Percentiles rank a stretch among this genome's conserved stretches.
Evolutionary conservation across 2,329 filamentous ascomycete genomes (phyloP).

Genomic region (Calonectria multiphialidica): DNA sequence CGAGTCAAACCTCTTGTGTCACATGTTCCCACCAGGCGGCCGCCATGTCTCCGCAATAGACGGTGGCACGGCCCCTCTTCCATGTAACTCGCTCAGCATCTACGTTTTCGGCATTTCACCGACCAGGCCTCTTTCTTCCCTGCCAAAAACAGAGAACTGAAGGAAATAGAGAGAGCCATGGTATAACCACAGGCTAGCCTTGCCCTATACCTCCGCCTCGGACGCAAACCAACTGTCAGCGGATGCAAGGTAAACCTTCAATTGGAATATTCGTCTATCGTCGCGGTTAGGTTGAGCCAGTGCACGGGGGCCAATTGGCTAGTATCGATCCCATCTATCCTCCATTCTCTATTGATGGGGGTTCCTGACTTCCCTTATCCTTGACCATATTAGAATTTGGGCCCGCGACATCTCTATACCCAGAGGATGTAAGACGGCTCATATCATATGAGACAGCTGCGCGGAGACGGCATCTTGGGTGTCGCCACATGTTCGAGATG

Average conservation of each 20-base stretch:
- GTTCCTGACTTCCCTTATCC: neutral
- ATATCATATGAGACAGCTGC: too few relatives aligned
- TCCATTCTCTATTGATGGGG: neutral
- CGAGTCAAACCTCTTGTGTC: neutral
- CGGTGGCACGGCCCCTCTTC: neutral
- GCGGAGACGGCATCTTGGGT: neutral
- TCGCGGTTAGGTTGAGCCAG: neutral
- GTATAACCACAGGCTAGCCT: neutral
- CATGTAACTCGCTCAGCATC: neutral
- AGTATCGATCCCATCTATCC: too few relatives aligned
- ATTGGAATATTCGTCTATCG: neutral
- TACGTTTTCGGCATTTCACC: neutral
- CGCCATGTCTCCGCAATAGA: neutral
- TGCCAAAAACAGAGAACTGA: neutral
- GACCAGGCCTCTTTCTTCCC: neutral
- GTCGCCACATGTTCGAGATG: neutral
- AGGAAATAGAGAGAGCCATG: neutral
- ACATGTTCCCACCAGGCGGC: slow-evolving; percentile 2
- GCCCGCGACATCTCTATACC: neutral
- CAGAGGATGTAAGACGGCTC: neutral
- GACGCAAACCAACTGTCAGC: neutral
- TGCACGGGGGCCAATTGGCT: neutral
- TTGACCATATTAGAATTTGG: too few relatives aligned
- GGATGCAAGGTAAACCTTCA: neutral
- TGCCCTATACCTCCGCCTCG: neutral